These are phyloP conservation scores for Candida buenavistaensis DNA, from an alignment of 1,139 yeast species.

Conservation along the genomic window DNA sequence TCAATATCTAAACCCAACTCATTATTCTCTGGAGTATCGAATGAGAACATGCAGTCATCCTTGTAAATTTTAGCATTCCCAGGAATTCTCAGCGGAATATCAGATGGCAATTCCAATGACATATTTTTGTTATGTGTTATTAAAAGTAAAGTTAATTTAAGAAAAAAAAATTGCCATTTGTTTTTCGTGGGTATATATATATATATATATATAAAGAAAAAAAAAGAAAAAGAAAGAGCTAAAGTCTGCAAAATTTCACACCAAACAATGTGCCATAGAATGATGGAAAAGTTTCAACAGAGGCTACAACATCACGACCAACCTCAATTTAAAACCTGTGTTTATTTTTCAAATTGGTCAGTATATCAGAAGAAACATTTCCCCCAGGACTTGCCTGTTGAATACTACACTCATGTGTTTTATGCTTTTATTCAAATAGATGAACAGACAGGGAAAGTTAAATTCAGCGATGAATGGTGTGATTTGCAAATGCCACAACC, in stretches of 20 bases:
- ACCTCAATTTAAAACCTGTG: conserved; percentile 23
- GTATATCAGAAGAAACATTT: conserved; percentile 63
- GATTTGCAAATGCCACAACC: conserved; percentile 52
- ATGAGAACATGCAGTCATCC: conserved; percentile 83
- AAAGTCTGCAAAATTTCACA: too few species aligned
- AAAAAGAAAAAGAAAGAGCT: too few species aligned
- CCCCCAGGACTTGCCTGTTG: conserved; percentile 65
- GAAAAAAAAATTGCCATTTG: conserved; percentile 1
- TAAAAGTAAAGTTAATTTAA: background rate
- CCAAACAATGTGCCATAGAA: conserved; percentile 11
- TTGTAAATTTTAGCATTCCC: conserved; percentile 52
- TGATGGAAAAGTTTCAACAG: conserved; percentile 13
- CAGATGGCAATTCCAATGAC: conserved; percentile 21
- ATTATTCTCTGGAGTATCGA: conserved; percentile 67
- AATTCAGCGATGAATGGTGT: conserved; percentile 66
- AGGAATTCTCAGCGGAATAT: conserved; percentile 20
- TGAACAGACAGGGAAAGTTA: conserved; percentile 50
- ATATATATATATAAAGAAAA: too few species aligned
- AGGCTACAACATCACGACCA: conserved; percentile 5
- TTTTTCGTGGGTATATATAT: too few species aligned
- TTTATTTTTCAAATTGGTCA: conserved; percentile 64
- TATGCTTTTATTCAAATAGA: conserved; percentile 75
- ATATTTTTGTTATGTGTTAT: conserved; percentile 2
- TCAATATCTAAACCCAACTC: conserved; percentile 71
- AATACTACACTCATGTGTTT: conserved; percentile 62